Base-by-base conservation (phyloP, 257 asterid species). In the Haberlea rhodopensis region DNA sequence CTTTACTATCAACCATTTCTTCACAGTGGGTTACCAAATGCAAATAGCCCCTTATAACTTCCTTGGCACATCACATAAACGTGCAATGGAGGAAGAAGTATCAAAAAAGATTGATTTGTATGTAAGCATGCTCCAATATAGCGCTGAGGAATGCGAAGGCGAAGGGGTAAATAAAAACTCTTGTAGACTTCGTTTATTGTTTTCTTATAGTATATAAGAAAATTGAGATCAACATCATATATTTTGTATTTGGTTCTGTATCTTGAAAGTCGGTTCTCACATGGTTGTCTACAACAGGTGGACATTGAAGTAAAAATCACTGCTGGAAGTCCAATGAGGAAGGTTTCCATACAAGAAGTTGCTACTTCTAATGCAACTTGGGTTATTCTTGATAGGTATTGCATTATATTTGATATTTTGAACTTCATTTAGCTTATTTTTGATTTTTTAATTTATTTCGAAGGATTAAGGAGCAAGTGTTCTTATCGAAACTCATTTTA, bases 371-470 rank as follows among this genome's bases (percentile, higher is more conserved):
- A 82, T 40, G 81, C 95, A 2, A 79, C 82, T 5, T 88, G 90
- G 89, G 80, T 82, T 57, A 69, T 88, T 54, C 89, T 88, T 66
- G 85, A 86, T 65, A 80, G 96, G 96, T 88, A 76, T n/a, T n/a
- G n/a, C 5, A 11, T 66, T 21, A n/a, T n/a, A 21, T 37, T n/a
- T 53, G 24, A 4, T 20, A 6, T 32, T 31, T 20, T 45, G 7
- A 31, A 25, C 20, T 56, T n/a, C 28, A 4, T 19, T 56, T 16
- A 15, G 37, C 6, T 5, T 55, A 25, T 15, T 27, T 15, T 4
- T 19, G 3, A 4, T 24, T 21, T 0, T 1, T 26, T 22, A n/a
- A 26, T 11, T 26, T 19, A 13, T 8, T 29, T 18, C 9, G 31
- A 56, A 23, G 31, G 5, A 55, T 5, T 55, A 13, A 13, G 2